A percentile compares a stretch with the other conserved stretches of the same genome.
Evolutionary conservation across 208 protist species (phyloP).

Genomic region (Leishmania amazonensis): DNA sequence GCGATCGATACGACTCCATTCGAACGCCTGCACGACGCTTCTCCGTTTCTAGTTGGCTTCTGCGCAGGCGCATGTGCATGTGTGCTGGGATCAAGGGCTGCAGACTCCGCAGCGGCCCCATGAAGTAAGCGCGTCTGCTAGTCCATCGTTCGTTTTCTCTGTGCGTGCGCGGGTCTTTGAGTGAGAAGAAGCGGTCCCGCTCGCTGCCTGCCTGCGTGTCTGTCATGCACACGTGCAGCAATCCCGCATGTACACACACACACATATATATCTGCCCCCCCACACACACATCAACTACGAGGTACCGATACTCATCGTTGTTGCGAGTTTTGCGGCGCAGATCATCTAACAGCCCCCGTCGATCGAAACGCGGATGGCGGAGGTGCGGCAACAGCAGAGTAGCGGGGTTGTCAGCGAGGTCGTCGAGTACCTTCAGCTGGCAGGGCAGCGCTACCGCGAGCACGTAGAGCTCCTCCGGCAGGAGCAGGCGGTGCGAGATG

Average conservation of each 20-base stretch:
- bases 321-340: background rate
- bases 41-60: background rate
- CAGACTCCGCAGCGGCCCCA: background rate
- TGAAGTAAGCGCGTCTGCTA: background rate
- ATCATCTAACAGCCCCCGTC: background rate
- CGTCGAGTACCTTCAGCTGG: conserved; percentile 66
- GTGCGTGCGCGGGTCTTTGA: background rate
- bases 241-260: background rate
- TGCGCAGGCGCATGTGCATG: background rate
- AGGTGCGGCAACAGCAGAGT: conserved; percentile 1
- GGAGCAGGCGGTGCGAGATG: conserved; percentile 45
- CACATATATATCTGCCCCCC: background rate
- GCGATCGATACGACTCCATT: too few relatives aligned
- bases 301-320: background rate
- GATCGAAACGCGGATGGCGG: background rate
- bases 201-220: background rate
- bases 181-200: background rate
- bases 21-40: background rate
- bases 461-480: conserved; percentile 69
- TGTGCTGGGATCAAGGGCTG: background rate
- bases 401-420: conserved; percentile 30
- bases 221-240: background rate
- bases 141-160: background rate
- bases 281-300: background rate
- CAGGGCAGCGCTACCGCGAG: conserved; percentile 61